Percentiles rank a stretch among this genome's conserved stretches.
These are phyloP conservation scores for Trametes cingulata DNA, from an alignment of 768 basidiomycete genomes.

Conservation along the genomic window DNA sequence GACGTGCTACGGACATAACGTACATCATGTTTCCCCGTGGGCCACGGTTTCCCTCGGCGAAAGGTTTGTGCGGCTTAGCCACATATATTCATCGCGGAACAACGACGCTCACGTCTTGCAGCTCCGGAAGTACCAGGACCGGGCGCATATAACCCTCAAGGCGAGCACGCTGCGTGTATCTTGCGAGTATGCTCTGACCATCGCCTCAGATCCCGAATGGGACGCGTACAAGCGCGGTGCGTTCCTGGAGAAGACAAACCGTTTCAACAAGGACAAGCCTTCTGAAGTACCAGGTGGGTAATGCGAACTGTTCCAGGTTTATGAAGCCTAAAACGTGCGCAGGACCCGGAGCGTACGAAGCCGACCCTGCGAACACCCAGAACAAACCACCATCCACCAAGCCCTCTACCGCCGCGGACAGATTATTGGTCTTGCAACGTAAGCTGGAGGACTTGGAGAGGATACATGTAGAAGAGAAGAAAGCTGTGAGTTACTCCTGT, in stretches of 20 bases:
- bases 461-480: slow-evolving; percentile 67
- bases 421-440: slow-evolving; percentile 55
- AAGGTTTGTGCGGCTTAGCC: slow-evolving; percentile 10
- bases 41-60: slow-evolving; percentile 40
- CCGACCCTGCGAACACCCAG: slow-evolving; percentile 26
- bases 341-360: slow-evolving; percentile 40
- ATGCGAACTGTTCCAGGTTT: neutral
- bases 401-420: slow-evolving; percentile 36
- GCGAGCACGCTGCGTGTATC: slow-evolving; percentile 24
- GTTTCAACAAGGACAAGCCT: slow-evolving; percentile 48
- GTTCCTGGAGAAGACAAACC: slow-evolving; percentile 56
- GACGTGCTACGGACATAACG: neutral
- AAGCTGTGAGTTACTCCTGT: slow-evolving; percentile 47
- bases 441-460: slow-evolving; percentile 66
- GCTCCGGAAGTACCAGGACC: slow-evolving; percentile 56
- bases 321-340: neutral
- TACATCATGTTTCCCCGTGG: slow-evolving; percentile 48
- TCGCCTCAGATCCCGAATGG: slow-evolving; percentile 40
- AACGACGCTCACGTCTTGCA: slow-evolving; percentile 21
- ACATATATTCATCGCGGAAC: neutral
- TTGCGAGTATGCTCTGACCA: neutral
- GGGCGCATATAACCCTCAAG: slow-evolving; percentile 48
- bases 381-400: slow-evolving; percentile 31
- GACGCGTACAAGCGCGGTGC: slow-evolving; percentile 60
- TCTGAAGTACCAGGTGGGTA: slow-evolving; percentile 44